phyloP scores from a whole-genome alignment of 2,329 filamentous ascomycete species.

The Hymenoscyphus linearis region DNA sequence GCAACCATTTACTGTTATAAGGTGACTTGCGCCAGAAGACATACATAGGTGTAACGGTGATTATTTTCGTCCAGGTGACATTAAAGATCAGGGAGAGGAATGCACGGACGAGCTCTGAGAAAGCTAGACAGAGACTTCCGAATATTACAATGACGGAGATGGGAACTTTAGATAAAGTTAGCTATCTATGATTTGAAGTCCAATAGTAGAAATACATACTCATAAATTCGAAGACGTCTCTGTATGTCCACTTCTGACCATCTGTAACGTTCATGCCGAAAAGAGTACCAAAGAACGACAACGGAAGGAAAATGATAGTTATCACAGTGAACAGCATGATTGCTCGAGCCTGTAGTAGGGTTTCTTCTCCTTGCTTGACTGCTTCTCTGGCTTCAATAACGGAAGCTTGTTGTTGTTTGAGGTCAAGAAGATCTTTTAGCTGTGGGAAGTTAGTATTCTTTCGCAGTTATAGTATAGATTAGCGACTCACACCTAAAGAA shows the following conservation, averaged over 20 bases:
- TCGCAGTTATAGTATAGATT: background rate
- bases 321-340: constrained; percentile 34
- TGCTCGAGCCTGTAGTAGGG: constrained; percentile 37
- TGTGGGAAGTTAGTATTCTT: background rate
- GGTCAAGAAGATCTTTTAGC: constrained; percentile 34
- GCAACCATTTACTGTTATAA: constrained; percentile 1
- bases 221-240: constrained; percentile 11
- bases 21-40: constrained; percentile 1
- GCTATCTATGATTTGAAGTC: background rate
- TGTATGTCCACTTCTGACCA: constrained; percentile 4
- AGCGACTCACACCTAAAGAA: background rate
- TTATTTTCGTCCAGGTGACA: constrained; percentile 5
- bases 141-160: constrained; percentile 10
- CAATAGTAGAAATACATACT: background rate
- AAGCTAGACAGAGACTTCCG: constrained; percentile 12
- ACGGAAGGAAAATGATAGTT: constrained; percentile 21
- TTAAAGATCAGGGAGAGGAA: constrained; percentile 2
- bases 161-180: constrained; percentile 3
- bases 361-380: constrained; percentile 37
- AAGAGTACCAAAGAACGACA: constrained; percentile 8
- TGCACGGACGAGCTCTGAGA: constrained; percentile 6
- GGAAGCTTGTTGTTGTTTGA: constrained; percentile 43
- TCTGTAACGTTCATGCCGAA: constrained; percentile 11
- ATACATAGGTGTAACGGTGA: constrained; percentile 1
- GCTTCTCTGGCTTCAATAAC: constrained; percentile 41